Conservation (phyloP, 179 eudicot genomes). For the Silene vulgaris region DNA sequence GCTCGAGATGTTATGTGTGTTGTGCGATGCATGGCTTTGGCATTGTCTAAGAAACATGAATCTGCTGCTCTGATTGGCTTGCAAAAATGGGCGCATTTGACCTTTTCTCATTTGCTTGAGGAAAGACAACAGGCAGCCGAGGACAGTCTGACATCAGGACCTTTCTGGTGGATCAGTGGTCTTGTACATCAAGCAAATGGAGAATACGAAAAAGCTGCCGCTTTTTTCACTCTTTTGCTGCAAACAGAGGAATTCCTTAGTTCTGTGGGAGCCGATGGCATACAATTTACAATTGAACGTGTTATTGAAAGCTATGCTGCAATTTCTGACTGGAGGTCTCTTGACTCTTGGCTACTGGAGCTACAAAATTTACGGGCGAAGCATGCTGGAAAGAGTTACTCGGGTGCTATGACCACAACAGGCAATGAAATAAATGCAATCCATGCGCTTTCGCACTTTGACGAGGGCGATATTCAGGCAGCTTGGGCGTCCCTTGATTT, state of each 20-base stretch:
- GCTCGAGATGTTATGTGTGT: slow-evolving; percentile 65
- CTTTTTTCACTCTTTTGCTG: slow-evolving; percentile 70
- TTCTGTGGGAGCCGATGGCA: slow-evolving; percentile 84
- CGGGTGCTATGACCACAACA: slow-evolving; percentile 90
- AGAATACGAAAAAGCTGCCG: slow-evolving; percentile 88
- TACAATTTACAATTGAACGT: slow-evolving; percentile 80
- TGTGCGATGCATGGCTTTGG: slow-evolving; percentile 68
- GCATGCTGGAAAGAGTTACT: slow-evolving; percentile 86
- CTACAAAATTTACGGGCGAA: slow-evolving; percentile 82
- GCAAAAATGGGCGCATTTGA: slow-evolving; percentile 61
- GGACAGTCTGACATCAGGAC: slow-evolving; percentile 41
- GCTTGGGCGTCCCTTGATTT: slow-evolving; percentile 92
- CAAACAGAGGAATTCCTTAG: slow-evolving; percentile 72
- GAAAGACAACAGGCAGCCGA: slow-evolving; percentile 46
- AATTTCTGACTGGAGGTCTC: slow-evolving; percentile 90
- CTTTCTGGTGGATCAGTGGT: slow-evolving; percentile 80
- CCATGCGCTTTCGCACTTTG: slow-evolving; percentile 90
- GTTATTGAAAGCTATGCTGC: slow-evolving; percentile 84
- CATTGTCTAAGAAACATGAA: slow-evolving; percentile 74
- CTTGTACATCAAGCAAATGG: slow-evolving; percentile 87
- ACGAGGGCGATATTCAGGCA: slow-evolving; percentile 76
- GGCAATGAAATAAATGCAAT: slow-evolving; percentile 93
- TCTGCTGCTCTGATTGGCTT: slow-evolving; percentile 79
- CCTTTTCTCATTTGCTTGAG: slow-evolving; percentile 62
- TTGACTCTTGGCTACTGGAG: slow-evolving; percentile 88